Evolutionary conservation across 75 land plant genomes (phyloP).

Genomic region (Cunninghamia lanceolata): DNA sequence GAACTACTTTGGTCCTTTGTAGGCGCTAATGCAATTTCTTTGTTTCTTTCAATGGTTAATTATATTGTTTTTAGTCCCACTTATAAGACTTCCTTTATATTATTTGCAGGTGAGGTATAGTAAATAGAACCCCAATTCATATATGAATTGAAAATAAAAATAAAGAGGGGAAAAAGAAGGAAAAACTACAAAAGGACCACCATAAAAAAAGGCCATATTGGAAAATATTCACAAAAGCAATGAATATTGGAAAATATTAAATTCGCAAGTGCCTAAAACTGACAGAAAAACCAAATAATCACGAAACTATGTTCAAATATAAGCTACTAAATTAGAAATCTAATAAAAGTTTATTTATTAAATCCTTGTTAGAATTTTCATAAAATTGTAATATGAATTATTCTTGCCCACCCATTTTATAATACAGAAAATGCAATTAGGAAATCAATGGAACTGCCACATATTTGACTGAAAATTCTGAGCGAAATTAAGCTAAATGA

Average conservation of each 20-base stretch:
- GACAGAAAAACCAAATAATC: background rate
- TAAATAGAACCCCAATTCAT: background rate
- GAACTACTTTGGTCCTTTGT: too few relatives aligned
- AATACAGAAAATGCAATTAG: background rate
- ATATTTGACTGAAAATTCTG: background rate
- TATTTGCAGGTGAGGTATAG: background rate
- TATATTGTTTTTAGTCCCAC: too few relatives aligned
- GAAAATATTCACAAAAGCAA: background rate
- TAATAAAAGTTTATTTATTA: background rate
- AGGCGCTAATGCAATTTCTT: too few relatives aligned
- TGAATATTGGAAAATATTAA: background rate
- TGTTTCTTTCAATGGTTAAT: too few relatives aligned
- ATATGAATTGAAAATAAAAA: background rate
- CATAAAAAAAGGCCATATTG: background rate
- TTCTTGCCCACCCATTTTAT: background rate
- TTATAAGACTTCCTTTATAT: background rate
- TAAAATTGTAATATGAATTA: background rate
- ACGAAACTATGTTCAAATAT: background rate
- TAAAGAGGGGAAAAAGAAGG: background rate
- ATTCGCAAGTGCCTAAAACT: background rate
- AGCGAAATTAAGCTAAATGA: background rate
- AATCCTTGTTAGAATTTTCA: background rate
- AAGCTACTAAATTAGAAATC: background rate
- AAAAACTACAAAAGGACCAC: background rate
- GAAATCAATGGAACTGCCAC: background rate